Evolutionary conservation across 2,329 filamentous ascomycete genomes (phyloP).

Genomic region (Venturia pyrina): DNA sequence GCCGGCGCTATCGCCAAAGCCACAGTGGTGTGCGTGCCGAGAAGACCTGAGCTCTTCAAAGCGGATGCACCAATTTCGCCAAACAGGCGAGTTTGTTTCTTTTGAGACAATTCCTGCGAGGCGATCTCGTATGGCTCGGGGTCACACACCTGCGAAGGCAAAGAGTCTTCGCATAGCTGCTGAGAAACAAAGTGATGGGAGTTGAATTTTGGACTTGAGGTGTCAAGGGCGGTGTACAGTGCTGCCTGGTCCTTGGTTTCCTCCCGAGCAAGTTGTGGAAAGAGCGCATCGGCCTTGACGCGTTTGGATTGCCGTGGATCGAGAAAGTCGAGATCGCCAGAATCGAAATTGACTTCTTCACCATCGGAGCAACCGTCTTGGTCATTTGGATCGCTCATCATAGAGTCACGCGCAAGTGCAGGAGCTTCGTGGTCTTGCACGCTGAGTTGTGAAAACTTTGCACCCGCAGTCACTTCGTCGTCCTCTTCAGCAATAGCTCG

Average conservation of each 20-base stretch:
- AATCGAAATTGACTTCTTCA: conserved; percentile 21
- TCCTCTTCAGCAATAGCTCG: conserved; percentile 44
- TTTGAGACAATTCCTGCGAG: conserved; percentile 4
- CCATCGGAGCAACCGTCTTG: conserved; percentile 20
- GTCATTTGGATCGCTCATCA: conserved; percentile 15
- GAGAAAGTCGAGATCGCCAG: conserved; percentile 14
- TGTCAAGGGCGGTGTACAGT: not conserved
- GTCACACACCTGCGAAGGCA: not conserved
- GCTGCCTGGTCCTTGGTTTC: conserved; percentile 5
- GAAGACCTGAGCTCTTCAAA: conserved; percentile 41
- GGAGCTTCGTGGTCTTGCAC: conserved; percentile 32
- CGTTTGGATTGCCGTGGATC: conserved; percentile 16
- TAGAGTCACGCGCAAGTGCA: conserved; percentile 22
- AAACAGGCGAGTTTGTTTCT: conserved; percentile 40
- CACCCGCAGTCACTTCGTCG: conserved; percentile 35
- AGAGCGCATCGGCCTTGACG: conserved; percentile 18
- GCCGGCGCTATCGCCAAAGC: conserved; percentile 17
- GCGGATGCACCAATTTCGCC: conserved; percentile 50
- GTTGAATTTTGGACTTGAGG: conserved; percentile 10
- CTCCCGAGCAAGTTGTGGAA: not conserved
- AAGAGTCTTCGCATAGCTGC: not conserved
- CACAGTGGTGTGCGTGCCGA: conserved; percentile 24
- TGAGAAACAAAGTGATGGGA: not conserved
- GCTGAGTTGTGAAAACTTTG: conserved; percentile 47
- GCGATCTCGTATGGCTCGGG: conserved; percentile 13